These are phyloP conservation scores for Pugionium cornutum DNA, from an alignment of 345 rosid genomes.

Conservation along the genomic window DNA sequence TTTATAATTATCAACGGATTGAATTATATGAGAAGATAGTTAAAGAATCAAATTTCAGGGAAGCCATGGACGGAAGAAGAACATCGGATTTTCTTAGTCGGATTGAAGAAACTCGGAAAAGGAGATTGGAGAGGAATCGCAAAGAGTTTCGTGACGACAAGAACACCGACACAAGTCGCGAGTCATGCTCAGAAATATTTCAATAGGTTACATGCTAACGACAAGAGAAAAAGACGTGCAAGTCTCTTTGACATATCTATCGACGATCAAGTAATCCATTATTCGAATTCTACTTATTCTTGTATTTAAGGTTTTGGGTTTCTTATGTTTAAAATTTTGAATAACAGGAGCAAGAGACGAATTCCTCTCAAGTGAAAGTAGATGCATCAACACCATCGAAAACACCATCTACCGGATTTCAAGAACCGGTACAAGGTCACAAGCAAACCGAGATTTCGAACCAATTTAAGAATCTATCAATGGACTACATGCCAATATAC, in stretches of 20 bases:
- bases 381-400: constrained; percentile 21
- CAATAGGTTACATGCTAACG: constrained; percentile 41
- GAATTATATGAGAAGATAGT: not conserved
- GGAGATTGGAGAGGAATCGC: constrained; percentile 80
- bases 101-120: constrained; percentile 55
- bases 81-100: constrained; percentile 51
- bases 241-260: constrained; percentile 60
- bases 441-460: not conserved
- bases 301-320: constrained; percentile 5
- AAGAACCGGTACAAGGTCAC: too few species aligned
- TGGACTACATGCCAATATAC: constrained; percentile 34
- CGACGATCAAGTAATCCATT: constrained; percentile 30
- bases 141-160: constrained; percentile 48
- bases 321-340: not conserved
- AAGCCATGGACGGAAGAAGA: constrained; percentile 74
- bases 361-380: not conserved
- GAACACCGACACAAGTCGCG: constrained; percentile 70
- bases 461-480: not conserved
- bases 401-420: not conserved
- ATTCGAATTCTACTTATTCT: not conserved
- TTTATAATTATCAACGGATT: not conserved
- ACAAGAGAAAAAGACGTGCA: constrained; percentile 55
- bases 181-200: constrained; percentile 80
- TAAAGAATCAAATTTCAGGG: constrained; percentile 34
- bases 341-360: constrained; percentile 23